A percentile compares a stretch with the other conserved stretches of the same genome.
Evolutionary conservation across 2,329 filamentous ascomycete genomes (phyloP).

Genomic region (Gnomoniopsis smithogilvyi): DNA sequence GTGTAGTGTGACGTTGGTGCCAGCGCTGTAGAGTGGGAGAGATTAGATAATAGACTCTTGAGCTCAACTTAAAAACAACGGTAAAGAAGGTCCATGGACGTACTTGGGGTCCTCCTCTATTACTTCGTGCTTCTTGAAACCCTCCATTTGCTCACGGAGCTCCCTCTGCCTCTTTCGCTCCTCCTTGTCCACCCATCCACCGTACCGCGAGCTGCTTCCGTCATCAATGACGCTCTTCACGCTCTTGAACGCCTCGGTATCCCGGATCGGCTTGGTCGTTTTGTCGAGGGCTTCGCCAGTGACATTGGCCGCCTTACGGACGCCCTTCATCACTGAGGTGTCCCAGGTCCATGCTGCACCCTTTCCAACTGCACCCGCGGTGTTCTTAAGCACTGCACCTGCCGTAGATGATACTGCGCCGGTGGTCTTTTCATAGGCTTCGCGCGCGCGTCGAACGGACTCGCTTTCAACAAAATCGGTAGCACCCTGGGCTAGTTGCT

Average conservation of each 20-base stretch:
- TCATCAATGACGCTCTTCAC: slow-evolving; percentile 97
- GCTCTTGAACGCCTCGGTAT: slow-evolving; percentile 92
- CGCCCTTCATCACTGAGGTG: slow-evolving; percentile 85
- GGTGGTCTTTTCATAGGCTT: slow-evolving; percentile 83
- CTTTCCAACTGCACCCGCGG: slow-evolving; percentile 83
- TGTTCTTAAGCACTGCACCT: slow-evolving; percentile 76
- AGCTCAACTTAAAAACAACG: slow-evolving; percentile 16
- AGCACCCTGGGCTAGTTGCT: slow-evolving; percentile 83
- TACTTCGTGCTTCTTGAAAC: slow-evolving; percentile 51
- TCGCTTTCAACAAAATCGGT: slow-evolving; percentile 94
- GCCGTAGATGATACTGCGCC: slow-evolving; percentile 78
- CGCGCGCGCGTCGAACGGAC: slow-evolving; percentile 77
- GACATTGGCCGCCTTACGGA: slow-evolving; percentile 79
- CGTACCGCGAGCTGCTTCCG: slow-evolving; percentile 91
- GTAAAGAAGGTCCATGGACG: slow-evolving; percentile 33
- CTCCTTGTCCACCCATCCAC: slow-evolving; percentile 95
- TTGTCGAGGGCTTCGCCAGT: slow-evolving; percentile 89
- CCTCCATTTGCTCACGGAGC: slow-evolving; percentile 62
- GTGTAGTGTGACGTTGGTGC: slow-evolving; percentile 90
- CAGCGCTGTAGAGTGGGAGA: slow-evolving; percentile 59
- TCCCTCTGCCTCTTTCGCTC: slow-evolving; percentile 81
- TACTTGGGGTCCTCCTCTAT: slow-evolving; percentile 86
- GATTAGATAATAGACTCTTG: slow-evolving; percentile 26
- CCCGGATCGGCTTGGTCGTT: slow-evolving; percentile 87
- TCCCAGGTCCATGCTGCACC: slow-evolving; percentile 97